Base-by-base conservation (phyloP, 345 rosid genomes). In the Eutrema yunnanense region DNA sequence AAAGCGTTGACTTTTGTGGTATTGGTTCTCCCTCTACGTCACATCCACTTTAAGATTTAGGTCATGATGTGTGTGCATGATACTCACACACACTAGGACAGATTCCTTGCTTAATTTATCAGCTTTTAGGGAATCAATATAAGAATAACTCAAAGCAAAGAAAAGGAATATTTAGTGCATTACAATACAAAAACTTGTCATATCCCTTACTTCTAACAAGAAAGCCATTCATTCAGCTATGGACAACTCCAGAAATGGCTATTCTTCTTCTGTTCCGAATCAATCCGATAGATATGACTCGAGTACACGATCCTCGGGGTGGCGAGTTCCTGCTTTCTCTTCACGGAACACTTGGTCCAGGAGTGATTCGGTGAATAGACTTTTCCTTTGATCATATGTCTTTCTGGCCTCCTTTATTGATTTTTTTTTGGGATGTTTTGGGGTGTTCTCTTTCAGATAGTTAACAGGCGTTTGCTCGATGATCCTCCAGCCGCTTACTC, bases 311-410 rank as follows among this genome's bases (percentile, higher is more conserved):
- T 43, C 76, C 5, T 58, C 67, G 5, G 73, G 80, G 34, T 59
- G 80, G 76, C 80, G 57, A 55, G 36, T 77, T 38, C 73, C 80
- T 41, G 60, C 76, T 51, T 65, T 77, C 62, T 50, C 75, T 33
- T 42, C 63, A 3, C 67, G 2, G 29, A 65, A 71, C 43, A 6
- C 69, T 43, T 77, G 76, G 76, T 64, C 76, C 38, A 65, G 67
- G 38, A 58, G 6, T 56, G 41, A 65, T 58, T 57, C 71, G 3
- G 80, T 70, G 8, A 50, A 63, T 57, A 9, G 3, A 4, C 14
- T 58, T 65, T 10, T 49, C 51, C 13, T 53, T 12, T 47, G 0
- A 42, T 32, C 52, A 66, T 12, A n/a, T 5, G 16, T 6, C 59
- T 54, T 62, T 62, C 27, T 33, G 29, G 44, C 60, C 7, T 62